These are phyloP conservation scores for Conoideocrella luteorostrata DNA, from an alignment of 2,329 filamentous ascomycete genomes.

Conservation along the genomic window DNA sequence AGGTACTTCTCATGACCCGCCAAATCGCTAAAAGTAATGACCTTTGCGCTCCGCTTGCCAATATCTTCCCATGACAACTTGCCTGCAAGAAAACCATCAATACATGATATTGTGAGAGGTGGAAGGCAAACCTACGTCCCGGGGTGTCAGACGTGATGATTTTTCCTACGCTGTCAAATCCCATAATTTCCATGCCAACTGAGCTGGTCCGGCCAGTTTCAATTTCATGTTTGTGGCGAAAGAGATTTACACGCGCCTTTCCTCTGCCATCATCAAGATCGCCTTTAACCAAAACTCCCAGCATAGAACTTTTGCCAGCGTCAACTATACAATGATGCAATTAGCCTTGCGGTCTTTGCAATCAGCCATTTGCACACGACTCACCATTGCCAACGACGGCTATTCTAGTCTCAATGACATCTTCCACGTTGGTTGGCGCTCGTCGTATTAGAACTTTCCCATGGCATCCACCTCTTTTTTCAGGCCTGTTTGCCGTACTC, in stretches of 20 bases:
- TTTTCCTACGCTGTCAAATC: conserved; percentile 81
- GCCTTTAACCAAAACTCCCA: conserved; percentile 93
- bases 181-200: conserved; percentile 98
- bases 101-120: background rate
- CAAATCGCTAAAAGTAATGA: conserved; percentile 92
- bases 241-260: conserved; percentile 89
- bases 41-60: conserved; percentile 87
- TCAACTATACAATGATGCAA: conserved; percentile 56
- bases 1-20: conserved; percentile 95
- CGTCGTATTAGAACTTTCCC: conserved; percentile 85
- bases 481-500: conserved; percentile 41
- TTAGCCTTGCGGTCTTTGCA: background rate
- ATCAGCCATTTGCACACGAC: conserved; percentile 11
- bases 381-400: conserved; percentile 90
- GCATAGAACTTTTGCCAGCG: conserved; percentile 91
- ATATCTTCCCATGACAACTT: conserved; percentile 95
- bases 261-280: conserved; percentile 91
- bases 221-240: conserved; percentile 96
- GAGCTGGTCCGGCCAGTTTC: conserved; percentile 93
- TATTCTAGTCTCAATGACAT: conserved; percentile 92
- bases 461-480: conserved; percentile 66
- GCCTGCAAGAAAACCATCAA: conserved; percentile 21
- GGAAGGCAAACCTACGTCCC: conserved; percentile 56
- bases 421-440: conserved; percentile 66
- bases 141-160: conserved; percentile 76